Conservation (phyloP, 2,329 filamentous ascomycete genomes). For the Dactylellina leptospora region DNA sequence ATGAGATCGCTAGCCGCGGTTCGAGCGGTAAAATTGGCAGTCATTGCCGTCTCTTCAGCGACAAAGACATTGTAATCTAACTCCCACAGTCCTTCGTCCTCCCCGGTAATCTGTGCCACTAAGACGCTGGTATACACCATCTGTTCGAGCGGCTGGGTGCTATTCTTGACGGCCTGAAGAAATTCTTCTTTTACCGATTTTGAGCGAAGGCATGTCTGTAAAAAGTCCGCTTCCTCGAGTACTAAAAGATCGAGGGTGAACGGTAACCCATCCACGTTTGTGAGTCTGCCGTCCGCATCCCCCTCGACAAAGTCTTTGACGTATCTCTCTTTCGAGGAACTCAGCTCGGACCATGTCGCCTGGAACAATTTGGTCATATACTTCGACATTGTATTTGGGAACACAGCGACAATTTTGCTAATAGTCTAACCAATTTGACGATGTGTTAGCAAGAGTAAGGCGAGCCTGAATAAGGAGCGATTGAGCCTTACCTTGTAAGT, state of each 20-base stretch:
- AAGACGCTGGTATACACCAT: slow-evolving; percentile 56
- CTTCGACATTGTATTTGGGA: slow-evolving; percentile 80
- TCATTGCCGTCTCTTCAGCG: slow-evolving; percentile 92
- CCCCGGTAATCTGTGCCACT: slow-evolving; percentile 80
- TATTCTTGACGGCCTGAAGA: slow-evolving; percentile 58
- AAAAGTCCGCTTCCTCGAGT: slow-evolving; percentile 91
- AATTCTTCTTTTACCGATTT: slow-evolving; percentile 88
- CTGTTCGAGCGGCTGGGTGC: slow-evolving; percentile 55
- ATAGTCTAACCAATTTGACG: slow-evolving; percentile 69
- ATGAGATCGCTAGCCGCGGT: slow-evolving; percentile 91
- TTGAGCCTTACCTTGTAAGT: slow-evolving; percentile 73
- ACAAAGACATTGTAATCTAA: slow-evolving; percentile 95
- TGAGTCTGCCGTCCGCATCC: slow-evolving; percentile 84
- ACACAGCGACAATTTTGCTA: slow-evolving; percentile 85
- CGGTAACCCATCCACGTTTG: slow-evolving; percentile 88
- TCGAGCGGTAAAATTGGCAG: slow-evolving; percentile 92
- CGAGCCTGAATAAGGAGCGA: not conserved
- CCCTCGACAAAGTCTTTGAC: slow-evolving; percentile 84
- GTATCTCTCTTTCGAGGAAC: slow-evolving; percentile 75
- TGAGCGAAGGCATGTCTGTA: slow-evolving; percentile 88
- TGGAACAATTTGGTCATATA: slow-evolving; percentile 85
- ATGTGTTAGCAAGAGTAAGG: slow-evolving; percentile 14
- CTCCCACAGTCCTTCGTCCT: slow-evolving; percentile 95
- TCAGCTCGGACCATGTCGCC: slow-evolving; percentile 87
- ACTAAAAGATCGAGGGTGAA: slow-evolving; percentile 95